A percentile compares a stretch with the other conserved stretches of the same genome.
These are phyloP conservation scores for Nemania sp. DNA, from an alignment of 2,329 filamentous ascomycete species.

Conservation along the genomic window DNA sequence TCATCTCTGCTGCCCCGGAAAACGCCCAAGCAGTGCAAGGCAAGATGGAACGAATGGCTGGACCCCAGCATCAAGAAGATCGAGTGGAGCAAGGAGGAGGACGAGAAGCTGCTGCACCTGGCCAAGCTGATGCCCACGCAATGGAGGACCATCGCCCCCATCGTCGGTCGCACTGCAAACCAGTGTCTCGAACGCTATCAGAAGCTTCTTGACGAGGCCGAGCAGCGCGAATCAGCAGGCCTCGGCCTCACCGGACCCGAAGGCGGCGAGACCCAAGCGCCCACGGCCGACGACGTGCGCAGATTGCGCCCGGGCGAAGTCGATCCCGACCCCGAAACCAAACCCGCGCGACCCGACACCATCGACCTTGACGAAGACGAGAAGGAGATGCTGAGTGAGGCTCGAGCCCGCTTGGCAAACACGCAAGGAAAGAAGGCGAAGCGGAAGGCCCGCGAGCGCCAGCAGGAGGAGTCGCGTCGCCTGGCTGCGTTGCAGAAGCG, in stretches of 20 bases:
- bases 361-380: conserved; percentile 99
- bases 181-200: conserved; percentile 98
- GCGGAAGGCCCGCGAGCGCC: conserved; percentile 91
- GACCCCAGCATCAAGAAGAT: conserved; percentile 98
- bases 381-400: conserved; percentile 99
- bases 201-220: conserved; percentile 92
- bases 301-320: conserved; percentile 88
- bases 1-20: conserved; percentile 96
- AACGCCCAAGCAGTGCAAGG: conserved; percentile 98
- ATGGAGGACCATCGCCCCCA: conserved; percentile 97
- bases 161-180: conserved; percentile 93
- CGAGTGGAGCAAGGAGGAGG: conserved; percentile 98
- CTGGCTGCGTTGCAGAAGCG: conserved; percentile 92
- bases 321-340: conserved; percentile 96
- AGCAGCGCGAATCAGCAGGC: conserved; percentile 80
- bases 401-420: conserved; percentile 91
- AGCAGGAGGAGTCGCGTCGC: conserved; percentile 90
- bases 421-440: conserved; percentile 99
- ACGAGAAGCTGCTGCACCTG: conserved; percentile 94
- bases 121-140: conserved; percentile 99
- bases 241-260: conserved; percentile 83
- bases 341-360: conserved; percentile 92
- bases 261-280: conserved; percentile 83
- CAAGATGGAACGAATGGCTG: conserved; percentile 97
- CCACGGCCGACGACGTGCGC: conserved; percentile 89